Evolutionary conservation across 1,284 basidiomycete genomes (phyloP), one percentile per base, ranked within the genome.

Genomic region (Tilletia caries): DNA sequence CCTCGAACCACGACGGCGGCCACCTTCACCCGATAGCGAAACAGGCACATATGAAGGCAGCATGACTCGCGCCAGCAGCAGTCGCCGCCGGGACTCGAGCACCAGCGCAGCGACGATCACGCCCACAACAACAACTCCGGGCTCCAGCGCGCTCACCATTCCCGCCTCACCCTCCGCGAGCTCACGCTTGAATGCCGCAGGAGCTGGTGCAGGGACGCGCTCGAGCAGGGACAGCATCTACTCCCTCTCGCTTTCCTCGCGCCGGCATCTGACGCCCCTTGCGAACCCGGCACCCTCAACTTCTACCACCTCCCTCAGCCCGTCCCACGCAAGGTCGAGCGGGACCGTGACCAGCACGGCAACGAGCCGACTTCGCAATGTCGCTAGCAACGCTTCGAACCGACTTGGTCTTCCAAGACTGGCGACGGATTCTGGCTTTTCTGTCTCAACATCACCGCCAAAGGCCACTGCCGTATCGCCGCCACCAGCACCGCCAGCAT

Each of bases 201-300:
- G 37, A 41, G 37, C 37, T 41, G 37, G 37, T 15, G 8, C 37
- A 41, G 15, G n/a, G n/a, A n/a, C n/a, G n/a, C n/a, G n/a, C n/a
- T n/a, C n/a, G 18, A 37, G 58, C 32, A 29, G 32, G 33, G 32
- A 18, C 58, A 62, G 58, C 32, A 33, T 62, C 29, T 62, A 62
- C n/a, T 62, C 58, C 29, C 58, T 62, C 32, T 62, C 58, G 29
- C 58, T 29, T 20, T 32, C 58, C 10, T 62, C 58, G 32, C 58
- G 58, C 18, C 27, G 58, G 15, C 58, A 62, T 34, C 58, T 62
- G 27, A 62, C 58, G 23, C 58, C 58, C 15, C 58, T 62, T 29
- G 34, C 58, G 10, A 62, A 33, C 18, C 58, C 58, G 5, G 58
- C 58, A 33, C 58, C 58, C 15, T 62, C 58, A 4, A 62, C 33